phyloP scores from a whole-genome alignment of 2,329 filamentous ascomycete species.

The Phyllachora maydis region DNA sequence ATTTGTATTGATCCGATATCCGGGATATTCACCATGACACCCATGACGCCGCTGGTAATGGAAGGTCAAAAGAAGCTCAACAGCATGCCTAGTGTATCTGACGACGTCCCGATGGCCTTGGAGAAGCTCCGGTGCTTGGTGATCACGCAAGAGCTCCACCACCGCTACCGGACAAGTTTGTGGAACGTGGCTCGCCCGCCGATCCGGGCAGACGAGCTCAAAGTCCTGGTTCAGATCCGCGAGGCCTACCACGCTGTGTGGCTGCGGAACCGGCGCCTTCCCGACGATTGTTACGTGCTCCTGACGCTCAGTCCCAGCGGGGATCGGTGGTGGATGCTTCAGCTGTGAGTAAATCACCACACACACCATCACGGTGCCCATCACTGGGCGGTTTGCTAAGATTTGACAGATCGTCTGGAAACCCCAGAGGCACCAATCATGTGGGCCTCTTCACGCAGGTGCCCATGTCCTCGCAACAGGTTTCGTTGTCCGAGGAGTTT shows the following conservation, averaged over 20 bases:
- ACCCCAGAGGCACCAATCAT: too few relatives aligned
- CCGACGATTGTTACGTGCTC: constrained; percentile 49
- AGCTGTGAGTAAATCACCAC: constrained; percentile 41
- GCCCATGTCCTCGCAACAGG: too few relatives aligned
- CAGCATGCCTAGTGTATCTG: constrained; percentile 24
- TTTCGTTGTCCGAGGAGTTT: too few relatives aligned
- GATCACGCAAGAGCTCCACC: constrained; percentile 38
- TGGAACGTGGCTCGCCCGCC: constrained; percentile 35
- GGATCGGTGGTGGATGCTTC: constrained; percentile 61
- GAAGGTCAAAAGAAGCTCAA: constrained; percentile 48
- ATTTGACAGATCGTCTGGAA: too few relatives aligned
- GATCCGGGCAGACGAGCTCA: constrained; percentile 30
- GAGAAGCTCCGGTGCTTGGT: constrained; percentile 41
- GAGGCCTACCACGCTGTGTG: constrained; percentile 42
- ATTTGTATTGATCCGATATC: constrained; percentile 59
- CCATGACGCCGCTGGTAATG: constrained; percentile 33
- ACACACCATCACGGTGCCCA: too few relatives aligned
- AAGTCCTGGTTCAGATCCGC: too few relatives aligned
- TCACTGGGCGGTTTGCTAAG: too few relatives aligned
- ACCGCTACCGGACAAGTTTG: constrained; percentile 37
- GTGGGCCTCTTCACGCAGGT: too few relatives aligned
- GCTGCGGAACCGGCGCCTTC: constrained; percentile 45
- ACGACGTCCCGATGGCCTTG: constrained; percentile 34
- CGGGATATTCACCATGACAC: constrained; percentile 53
- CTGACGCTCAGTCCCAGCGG: constrained; percentile 50